Conservation (phyloP, 148 eudicot species). For the Heliosperma pusillum region DNA sequence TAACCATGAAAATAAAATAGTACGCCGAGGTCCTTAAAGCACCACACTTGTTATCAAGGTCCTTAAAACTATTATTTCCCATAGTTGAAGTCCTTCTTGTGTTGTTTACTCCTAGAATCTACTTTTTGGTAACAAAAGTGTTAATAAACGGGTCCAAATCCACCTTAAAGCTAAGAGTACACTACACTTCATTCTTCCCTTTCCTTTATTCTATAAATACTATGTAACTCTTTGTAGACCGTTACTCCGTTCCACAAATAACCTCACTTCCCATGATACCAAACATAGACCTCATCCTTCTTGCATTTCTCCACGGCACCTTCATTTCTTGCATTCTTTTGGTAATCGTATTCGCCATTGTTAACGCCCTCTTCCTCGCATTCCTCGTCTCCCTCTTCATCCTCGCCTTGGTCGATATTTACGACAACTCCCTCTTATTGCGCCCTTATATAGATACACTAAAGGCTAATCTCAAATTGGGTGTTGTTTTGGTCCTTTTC, state of each 20-base stretch:
- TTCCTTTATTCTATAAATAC: neutral
- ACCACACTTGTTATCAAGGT: too few relatives aligned
- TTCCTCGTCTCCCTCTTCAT: conserved; percentile 35
- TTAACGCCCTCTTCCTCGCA: conserved; percentile 29
- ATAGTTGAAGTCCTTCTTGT: too few relatives aligned
- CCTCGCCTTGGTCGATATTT: conserved; percentile 26
- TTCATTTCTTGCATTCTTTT: conserved; percentile 44
- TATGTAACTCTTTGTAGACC: neutral
- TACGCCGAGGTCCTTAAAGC: too few relatives aligned
- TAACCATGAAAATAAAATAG: too few relatives aligned
- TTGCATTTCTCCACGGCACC: conserved; percentile 52
- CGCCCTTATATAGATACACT: conserved; percentile 23
- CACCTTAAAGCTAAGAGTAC: conserved; percentile 26
- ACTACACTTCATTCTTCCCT: conserved; percentile 45
- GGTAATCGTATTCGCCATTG: conserved; percentile 30
- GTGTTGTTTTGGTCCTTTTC: conserved; percentile 30
- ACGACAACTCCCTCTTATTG: conserved; percentile 18
- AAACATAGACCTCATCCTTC: conserved; percentile 44
- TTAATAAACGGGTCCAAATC: too few relatives aligned
- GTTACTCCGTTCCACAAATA: neutral
- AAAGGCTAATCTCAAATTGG: conserved; percentile 35
- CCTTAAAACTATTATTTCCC: too few relatives aligned
- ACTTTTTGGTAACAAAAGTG: too few relatives aligned
- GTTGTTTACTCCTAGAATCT: too few relatives aligned
- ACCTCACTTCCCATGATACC: conserved; percentile 31